These are phyloP conservation scores for Vanrija sp. DNA, from an alignment of 1,284 basidiomycete genomes.

Conservation along the genomic window DNA sequence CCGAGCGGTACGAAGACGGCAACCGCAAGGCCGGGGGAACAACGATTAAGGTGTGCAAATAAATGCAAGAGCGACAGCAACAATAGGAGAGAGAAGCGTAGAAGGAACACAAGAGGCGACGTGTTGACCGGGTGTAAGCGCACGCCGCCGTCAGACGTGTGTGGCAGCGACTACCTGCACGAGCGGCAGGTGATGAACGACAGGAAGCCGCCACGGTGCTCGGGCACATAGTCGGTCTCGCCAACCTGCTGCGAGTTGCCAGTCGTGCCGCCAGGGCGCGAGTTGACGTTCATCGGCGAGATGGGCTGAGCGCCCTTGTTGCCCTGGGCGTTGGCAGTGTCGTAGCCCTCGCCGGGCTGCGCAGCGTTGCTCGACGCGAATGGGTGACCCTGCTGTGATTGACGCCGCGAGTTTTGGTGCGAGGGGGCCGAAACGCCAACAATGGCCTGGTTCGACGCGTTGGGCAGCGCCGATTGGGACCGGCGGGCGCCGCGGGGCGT, in stretches of 20 bases:
- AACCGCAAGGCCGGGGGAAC: background rate
- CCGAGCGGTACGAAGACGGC: no score
- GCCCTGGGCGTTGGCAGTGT: slow-evolving; percentile 26
- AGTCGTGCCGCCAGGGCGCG: slow-evolving; percentile 27
- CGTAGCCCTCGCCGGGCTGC: slow-evolving; percentile 26
- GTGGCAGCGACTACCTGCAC: slow-evolving; percentile 28
- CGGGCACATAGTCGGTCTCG: slow-evolving; percentile 39
- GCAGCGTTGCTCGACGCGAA: slow-evolving; percentile 35
- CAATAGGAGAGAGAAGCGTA: background rate
- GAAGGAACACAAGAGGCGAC: background rate
- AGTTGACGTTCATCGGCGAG: slow-evolving; percentile 43
- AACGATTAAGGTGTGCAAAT: slow-evolving; percentile 11
- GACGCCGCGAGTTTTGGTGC: slow-evolving; percentile 40
- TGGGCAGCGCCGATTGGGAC: slow-evolving; percentile 42
- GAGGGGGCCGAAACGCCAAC: slow-evolving; percentile 45
- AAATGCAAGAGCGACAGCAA: slow-evolving; percentile 7
- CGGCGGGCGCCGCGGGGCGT: slow-evolving; percentile 32
- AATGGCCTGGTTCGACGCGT: slow-evolving; percentile 49
- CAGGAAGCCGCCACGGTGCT: slow-evolving; percentile 39
- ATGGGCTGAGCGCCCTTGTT: slow-evolving; percentile 28
- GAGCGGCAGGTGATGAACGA: slow-evolving; percentile 44
- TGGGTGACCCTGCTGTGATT: slow-evolving; percentile 47
- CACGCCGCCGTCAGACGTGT: background rate
- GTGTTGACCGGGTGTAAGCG: background rate
- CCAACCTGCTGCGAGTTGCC: slow-evolving; percentile 40